These are phyloP conservation scores for Trichoderma harzianum DNA, from an alignment of 2,329 filamentous ascomycete genomes.

Conservation along the genomic window DNA sequence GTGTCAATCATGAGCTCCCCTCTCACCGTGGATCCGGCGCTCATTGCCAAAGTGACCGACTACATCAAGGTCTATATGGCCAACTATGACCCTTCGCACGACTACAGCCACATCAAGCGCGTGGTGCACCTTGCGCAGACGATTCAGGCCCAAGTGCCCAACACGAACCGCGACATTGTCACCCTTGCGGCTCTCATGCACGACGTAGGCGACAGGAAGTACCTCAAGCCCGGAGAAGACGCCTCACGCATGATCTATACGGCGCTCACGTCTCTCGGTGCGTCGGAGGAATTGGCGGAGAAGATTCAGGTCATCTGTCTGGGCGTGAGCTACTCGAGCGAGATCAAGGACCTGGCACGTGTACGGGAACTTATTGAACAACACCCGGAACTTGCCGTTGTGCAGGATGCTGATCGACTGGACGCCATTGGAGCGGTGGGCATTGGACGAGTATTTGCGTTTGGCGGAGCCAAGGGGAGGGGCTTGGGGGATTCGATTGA, in stretches of 20 bases:
- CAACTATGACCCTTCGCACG: slow-evolving; percentile 80
- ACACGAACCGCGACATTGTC: slow-evolving; percentile 46
- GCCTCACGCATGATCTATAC: slow-evolving; percentile 52
- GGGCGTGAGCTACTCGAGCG: slow-evolving; percentile 74
- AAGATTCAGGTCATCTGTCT: slow-evolving; percentile 70
- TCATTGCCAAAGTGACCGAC: slow-evolving; percentile 55
- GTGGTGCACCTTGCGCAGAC: slow-evolving; percentile 70
- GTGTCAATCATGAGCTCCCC: slow-evolving; percentile 25
- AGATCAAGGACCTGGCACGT: slow-evolving; percentile 60
- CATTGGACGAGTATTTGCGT: slow-evolving; percentile 64
- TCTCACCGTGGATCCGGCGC: slow-evolving; percentile 34
- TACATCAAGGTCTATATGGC: slow-evolving; percentile 72
- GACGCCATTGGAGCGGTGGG: slow-evolving; percentile 88
- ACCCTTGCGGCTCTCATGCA: slow-evolving; percentile 75
- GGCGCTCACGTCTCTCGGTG: slow-evolving; percentile 56
- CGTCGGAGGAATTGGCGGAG: slow-evolving; percentile 54
- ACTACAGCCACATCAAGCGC: slow-evolving; percentile 79
- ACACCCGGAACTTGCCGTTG: slow-evolving; percentile 65
- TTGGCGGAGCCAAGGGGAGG: slow-evolving; percentile 61
- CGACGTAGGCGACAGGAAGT: slow-evolving; percentile 86
- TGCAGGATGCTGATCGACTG: slow-evolving; percentile 90
- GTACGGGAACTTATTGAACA: slow-evolving; percentile 59
- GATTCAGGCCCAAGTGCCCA: slow-evolving; percentile 54
- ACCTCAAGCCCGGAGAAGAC: slow-evolving; percentile 58
- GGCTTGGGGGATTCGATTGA: slow-evolving; percentile 63